Evolutionary conservation across 139 green algal genomes (phyloP), one percentile per base, ranked within the genome.

Genomic region (Edaphochlamys debaryana): DNA sequence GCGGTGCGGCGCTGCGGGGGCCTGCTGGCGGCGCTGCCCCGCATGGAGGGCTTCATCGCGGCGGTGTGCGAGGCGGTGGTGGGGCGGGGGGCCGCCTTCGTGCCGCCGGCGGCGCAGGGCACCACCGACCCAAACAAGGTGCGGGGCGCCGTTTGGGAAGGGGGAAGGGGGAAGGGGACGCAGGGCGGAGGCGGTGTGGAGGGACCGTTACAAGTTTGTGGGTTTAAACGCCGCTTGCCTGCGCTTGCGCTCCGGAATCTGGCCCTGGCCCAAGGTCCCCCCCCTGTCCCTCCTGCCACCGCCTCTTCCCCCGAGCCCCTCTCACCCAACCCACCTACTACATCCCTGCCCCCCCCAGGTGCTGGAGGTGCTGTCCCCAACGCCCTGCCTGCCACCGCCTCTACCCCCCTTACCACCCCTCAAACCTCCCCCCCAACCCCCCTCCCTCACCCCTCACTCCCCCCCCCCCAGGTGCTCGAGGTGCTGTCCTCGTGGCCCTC

Each of bases 21-120:
- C 0, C 81, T 91, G n/a, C 50, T 91, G 23, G 74, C 52, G 30
- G 85, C 85, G 11, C 77, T 91, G 27, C 89, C 89, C 0, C 67
- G 70, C 38, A 90, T 93, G 76, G 85, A 93, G 82, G 50, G 54
- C 54, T 94, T 89, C 80, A 88, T 94, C 27, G 84, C 42, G n/a
- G 79, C 86, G 41, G 80, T 90, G 56, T 92, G 89, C 74, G 86
- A 90, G 75, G 62, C 54, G 0, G 87, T 91, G 36, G 90, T 90
- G 38, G 19, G 63, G 0, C 45, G 79, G 22, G 90, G 89, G 0
- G 68, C 82, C 2, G 23, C 66, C 34, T 90, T 91, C 37, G 69
- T 93, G 69, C 90, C 90, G 54, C 76, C 70, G 17, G 68, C 64
- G 13, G 40, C 90, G 50, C 67, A 62, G 9, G 67, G 79, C 41